Conservation (phyloP, 768 basidiomycete genomes). For the Nevesoporus exiguus region DNA sequence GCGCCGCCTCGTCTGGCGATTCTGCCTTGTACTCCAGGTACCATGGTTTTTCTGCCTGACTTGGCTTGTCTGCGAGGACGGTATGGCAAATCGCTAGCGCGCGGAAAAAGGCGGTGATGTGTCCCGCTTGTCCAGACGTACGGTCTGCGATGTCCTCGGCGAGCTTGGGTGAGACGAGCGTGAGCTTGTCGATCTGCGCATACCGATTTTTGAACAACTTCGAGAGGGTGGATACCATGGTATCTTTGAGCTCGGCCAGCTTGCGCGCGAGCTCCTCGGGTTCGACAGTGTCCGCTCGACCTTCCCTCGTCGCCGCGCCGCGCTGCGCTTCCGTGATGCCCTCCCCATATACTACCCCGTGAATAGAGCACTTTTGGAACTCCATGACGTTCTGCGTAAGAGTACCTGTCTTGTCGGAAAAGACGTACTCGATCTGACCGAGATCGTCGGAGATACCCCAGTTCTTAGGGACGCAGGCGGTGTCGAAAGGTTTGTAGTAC, state of each 20-base stretch:
- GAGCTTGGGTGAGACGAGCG: conserved; percentile 82
- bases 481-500: conserved; percentile 87
- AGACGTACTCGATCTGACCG: conserved; percentile 95
- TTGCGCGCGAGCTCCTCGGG: conserved; percentile 69
- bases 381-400: conserved; percentile 99
- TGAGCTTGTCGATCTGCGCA: conserved; percentile 74
- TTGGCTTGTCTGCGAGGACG: conserved; percentile 77
- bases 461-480: conserved; percentile 90
- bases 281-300: conserved; percentile 59
- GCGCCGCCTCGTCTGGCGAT: conserved; percentile 91
- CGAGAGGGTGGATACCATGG: conserved; percentile 77
- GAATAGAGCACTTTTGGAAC: conserved; percentile 91
- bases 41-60: conserved; percentile 57
- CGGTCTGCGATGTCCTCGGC: conserved; percentile 73
- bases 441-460: conserved; percentile 99
- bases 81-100: conserved; percentile 92
- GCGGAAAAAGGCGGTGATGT: conserved; percentile 86
- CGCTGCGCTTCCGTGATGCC: conserved; percentile 94
- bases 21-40: conserved; percentile 90
- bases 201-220: conserved; percentile 86
- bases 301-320: conserved; percentile 84
- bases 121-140: conserved; percentile 53
- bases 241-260: conserved; percentile 60
- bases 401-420: conserved; percentile 94
- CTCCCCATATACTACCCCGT: conserved; percentile 85